Evolutionary conservation across 768 basidiomycete species (phyloP).

Genomic region (Gautieria morchelliformis): DNA sequence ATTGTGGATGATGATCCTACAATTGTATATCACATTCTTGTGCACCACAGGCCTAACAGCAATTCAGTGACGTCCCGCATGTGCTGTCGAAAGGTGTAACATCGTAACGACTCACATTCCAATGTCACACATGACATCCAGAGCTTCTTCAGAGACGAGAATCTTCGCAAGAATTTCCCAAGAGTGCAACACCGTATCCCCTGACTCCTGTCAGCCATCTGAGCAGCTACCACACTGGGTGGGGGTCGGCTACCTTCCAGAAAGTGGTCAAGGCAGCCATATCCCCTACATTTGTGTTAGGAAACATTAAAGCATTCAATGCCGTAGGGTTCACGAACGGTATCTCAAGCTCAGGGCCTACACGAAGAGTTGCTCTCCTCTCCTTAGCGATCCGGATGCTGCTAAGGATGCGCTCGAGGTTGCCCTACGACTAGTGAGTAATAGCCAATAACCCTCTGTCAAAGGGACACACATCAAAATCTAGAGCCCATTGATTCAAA

Average conservation of each 20-base stretch:
- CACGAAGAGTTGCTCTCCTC: conserved; percentile 80
- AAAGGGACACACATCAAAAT: conserved; percentile 63
- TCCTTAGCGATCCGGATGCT: conserved; percentile 86
- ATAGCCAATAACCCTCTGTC: background rate
- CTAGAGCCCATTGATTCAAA: conserved; percentile 94
- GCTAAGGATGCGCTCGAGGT: conserved; percentile 79
- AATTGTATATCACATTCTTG: conserved; percentile 98
- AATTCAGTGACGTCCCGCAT: background rate
- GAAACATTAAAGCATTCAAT: background rate
- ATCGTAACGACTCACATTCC: conserved; percentile 63
- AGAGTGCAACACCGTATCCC: conserved; percentile 92
- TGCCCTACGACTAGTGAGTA: conserved; percentile 48
- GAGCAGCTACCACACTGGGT: background rate
- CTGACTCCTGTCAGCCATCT: conserved; percentile 30
- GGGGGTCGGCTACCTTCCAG: conserved; percentile 62
- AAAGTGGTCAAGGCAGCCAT: conserved; percentile 97
- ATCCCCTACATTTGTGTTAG: conserved; percentile 48
- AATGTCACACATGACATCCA: conserved; percentile 90
- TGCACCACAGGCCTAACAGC: conserved; percentile 81
- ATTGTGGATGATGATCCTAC: conserved; percentile 81
- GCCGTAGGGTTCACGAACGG: conserved; percentile 44
- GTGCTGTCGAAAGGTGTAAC: background rate
- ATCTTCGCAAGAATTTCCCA: conserved; percentile 98
- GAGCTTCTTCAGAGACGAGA: conserved; percentile 63
- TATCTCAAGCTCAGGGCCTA: conserved; percentile 96